These are phyloP conservation scores for Haematococcus sp. DNA, from an alignment of 139 green algal species.

Conservation along the genomic window DNA sequence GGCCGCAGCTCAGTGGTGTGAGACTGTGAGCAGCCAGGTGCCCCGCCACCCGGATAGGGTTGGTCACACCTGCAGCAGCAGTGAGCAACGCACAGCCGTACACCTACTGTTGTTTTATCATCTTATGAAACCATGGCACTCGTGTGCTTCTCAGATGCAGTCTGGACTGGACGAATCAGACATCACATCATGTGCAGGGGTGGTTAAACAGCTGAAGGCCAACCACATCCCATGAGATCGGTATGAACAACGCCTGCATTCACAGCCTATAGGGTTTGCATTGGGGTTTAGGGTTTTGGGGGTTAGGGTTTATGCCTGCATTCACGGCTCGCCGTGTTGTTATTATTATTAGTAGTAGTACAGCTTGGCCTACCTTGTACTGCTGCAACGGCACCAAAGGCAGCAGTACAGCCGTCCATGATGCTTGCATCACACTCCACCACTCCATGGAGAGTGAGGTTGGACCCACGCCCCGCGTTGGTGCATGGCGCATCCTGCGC, in stretches of 20 bases:
- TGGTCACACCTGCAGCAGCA: slow-evolving; percentile 50
- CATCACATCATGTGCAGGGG: background rate
- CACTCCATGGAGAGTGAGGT: slow-evolving; percentile 61
- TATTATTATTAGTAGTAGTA: too few species aligned
- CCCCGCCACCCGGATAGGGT: slow-evolving; percentile 55
- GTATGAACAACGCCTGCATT: too few species aligned
- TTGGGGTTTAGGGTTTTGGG: too few species aligned
- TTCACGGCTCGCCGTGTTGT: too few species aligned
- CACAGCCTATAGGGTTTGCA: too few species aligned
- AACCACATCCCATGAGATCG: background rate
- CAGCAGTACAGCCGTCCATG: slow-evolving; percentile 56
- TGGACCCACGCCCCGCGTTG: slow-evolving; percentile 79
- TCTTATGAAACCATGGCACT: background rate
- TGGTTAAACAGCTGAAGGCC: background rate
- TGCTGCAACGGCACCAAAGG: slow-evolving; percentile 71
- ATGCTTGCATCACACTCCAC: slow-evolving; percentile 84
- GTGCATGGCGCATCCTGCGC: slow-evolving; percentile 58
- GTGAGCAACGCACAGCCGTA: too few species aligned
- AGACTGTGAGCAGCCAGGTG: slow-evolving; percentile 46
- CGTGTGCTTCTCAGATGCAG: background rate
- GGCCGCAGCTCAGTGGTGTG: slow-evolving; percentile 59
- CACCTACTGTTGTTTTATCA: background rate
- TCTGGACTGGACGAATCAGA: background rate
- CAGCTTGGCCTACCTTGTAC: slow-evolving; percentile 44
- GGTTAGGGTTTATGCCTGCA: background rate